phyloP scores from a whole-genome alignment of 2,329 filamentous ascomycete species.

The Alternaria novae-zelandiae region DNA sequence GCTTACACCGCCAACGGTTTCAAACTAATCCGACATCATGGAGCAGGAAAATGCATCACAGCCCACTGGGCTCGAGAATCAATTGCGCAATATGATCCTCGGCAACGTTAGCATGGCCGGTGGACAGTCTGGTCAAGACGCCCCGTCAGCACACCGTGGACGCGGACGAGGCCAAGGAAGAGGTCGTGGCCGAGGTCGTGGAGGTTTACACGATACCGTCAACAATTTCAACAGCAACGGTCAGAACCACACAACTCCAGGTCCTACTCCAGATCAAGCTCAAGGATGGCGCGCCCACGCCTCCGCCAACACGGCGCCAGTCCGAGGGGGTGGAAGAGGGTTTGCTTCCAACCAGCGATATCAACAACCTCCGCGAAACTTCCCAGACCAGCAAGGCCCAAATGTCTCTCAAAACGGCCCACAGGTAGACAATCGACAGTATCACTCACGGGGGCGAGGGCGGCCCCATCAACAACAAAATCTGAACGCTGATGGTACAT shows the following conservation, averaged over 20 bases:
- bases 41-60: slow-evolving; percentile 15
- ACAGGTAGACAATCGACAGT: background rate
- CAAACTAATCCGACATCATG: slow-evolving; percentile 22
- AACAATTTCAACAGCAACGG: slow-evolving; percentile 12
- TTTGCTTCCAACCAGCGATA: slow-evolving; percentile 13
- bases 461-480: slow-evolving; percentile 4
- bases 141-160: slow-evolving; percentile 24
- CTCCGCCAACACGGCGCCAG: slow-evolving; percentile 1
- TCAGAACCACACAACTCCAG: slow-evolving; percentile 9
- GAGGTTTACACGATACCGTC: slow-evolving; percentile 17
- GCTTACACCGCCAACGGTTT: background rate
- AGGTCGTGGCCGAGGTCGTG: slow-evolving; percentile 27
- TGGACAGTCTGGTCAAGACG: slow-evolving; percentile 21
- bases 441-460: slow-evolving; percentile 1
- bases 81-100: slow-evolving; percentile 66
- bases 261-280: slow-evolving; percentile 17
- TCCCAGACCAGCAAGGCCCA: slow-evolving; percentile 6
- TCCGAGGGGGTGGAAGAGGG: slow-evolving; percentile 17
- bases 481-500: background rate
- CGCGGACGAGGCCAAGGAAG: slow-evolving; percentile 10
- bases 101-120: slow-evolving; percentile 53
- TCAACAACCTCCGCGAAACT: slow-evolving; percentile 9
- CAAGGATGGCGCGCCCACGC: slow-evolving; percentile 6
- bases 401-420: slow-evolving; percentile 1
- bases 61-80: slow-evolving; percentile 55